Base-by-base conservation (phyloP, 2,329 filamentous ascomycete genomes). In the Metarhizium sp. region DNA sequence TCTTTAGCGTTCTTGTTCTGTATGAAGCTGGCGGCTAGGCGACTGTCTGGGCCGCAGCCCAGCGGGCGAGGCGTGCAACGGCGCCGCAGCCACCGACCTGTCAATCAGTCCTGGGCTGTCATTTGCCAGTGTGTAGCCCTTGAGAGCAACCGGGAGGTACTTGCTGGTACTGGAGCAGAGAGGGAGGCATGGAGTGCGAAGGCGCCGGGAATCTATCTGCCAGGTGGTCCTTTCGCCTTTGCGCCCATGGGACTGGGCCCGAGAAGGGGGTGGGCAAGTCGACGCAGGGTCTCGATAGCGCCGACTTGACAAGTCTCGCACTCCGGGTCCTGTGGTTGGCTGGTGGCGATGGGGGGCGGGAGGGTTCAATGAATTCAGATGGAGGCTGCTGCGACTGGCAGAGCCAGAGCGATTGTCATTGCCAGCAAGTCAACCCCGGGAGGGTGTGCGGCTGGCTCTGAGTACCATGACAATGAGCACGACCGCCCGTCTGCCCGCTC, bases 21-120 rank as follows among this genome's bases (percentile, higher is more conserved):
- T 20, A 7, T 20, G 43, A 25, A 46, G 43, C 18, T 32, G 40
- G 48, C 53, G 53, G 36, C 53, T 11, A 51, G 48, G 50, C 49
- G 25, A 46, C 36, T 51, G 52, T 57, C 51, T 45, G 49, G 52
- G 51, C 47, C 55, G 51, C 51, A 56, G 36, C 32, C 51, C 47
- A 54, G 43, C 55, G 55, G 55, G 52, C 55, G 52, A 54, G 55
- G 55, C 55, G 53, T 57, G 55, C 55, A 52, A 57, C 52, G 55
- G 55, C 55, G 55, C 55, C 55, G 55, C 52, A 55, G 55, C 55
- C 55, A 55, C 52, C 34, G n/a, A 49, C 34, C 53, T 55, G 53
- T 53, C 56, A 57, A 34, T 29, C 45, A 43, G 50, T 45, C 34
- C 36, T 13, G 36, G n/a, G 38, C 18, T 51, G 50, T 14, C 25